phyloP scores from a whole-genome alignment of 495 filamentous ascomycete species.

The Podospora pseudoanserina region DNA sequence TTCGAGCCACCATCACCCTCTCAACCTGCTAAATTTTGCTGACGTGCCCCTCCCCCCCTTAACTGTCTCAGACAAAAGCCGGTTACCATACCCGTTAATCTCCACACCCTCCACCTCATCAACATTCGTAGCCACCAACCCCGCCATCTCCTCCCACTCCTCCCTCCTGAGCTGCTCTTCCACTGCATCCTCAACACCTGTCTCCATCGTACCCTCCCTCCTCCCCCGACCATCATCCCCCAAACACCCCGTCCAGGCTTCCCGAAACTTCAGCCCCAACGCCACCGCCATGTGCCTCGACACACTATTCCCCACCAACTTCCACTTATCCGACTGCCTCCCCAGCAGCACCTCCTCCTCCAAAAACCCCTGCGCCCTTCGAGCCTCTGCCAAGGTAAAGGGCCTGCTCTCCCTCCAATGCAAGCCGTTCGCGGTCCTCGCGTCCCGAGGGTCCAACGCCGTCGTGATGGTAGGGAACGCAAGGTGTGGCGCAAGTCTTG shows the following conservation, averaged over 20 bases:
- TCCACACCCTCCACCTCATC: neutral
- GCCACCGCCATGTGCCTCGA: conserved; percentile 60
- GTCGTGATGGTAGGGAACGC: conserved; percentile 59
- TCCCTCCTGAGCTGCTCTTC: neutral
- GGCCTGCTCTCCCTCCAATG: conserved; percentile 61
- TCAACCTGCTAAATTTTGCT: neutral
- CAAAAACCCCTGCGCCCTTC: conserved; percentile 62
- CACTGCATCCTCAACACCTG: neutral
- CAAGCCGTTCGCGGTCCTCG: conserved; percentile 42
- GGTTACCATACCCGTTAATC: neutral
- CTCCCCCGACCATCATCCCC: conserved; percentile 21
- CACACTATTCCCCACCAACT: conserved; percentile 68
- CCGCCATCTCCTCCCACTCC: conserved; percentile 1
- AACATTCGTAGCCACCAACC: neutral
- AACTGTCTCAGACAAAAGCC: neutral
- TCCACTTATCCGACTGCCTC: conserved; percentile 46
- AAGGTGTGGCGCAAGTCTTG: conserved; percentile 46
- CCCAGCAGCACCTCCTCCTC: conserved; percentile 68
- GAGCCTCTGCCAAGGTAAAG: conserved; percentile 58
- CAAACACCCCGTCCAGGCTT: conserved; percentile 49
- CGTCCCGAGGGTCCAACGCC: conserved; percentile 41
- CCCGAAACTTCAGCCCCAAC: conserved; percentile 56
- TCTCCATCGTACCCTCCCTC: neutral
- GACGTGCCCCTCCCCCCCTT: neutral
- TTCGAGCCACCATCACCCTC: too few relatives aligned